Base-by-base conservation (phyloP, 768 basidiomycete genomes). In the Kwoniella sp. region DNA sequence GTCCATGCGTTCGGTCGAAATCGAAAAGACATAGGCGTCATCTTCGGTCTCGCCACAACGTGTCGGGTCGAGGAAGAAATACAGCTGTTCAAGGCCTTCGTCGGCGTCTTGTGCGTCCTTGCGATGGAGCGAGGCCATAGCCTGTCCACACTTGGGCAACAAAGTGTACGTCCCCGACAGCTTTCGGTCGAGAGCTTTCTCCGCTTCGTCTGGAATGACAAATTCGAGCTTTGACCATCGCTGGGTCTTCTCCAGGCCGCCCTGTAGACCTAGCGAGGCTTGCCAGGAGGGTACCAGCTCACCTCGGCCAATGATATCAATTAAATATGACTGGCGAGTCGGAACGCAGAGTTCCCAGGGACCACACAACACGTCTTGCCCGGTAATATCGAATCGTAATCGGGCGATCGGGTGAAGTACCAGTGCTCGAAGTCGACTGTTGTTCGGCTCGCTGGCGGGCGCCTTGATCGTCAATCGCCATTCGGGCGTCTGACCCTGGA, bases 11-110 rank as follows among this genome's bases (percentile, higher is more conserved):
- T 86, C 79, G 41, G 79, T 88, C 63, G 80, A 84, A 37, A 81
- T 85, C 0, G 90, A 87, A 69, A 96, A 90, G 14, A 88, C 85
- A 68, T 89, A 95, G 3, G 79, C 78, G 64, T 96, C 92, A 27
- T 88, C 81, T 2, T 79, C 79, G 28, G 84, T 79, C 48, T 84
- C 82, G 3, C 88, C 89, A 46, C 79, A 81, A 0, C 90, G 82
- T 28, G 86, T 84, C 12, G 91, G 89, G 67, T 95, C 89, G 49
- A 77, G 63, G 62, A 95, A 80, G 76, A 82, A 77, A 73, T 84
- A 89, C 10, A 95, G 68, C 0, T 85, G 81, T 0, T 85, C 84
- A 25, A 82, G 73, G 6, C 73, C 66, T 2, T 48, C 60, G n/a
- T 83, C 82, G n/a, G 76, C 78, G 0, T 70, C 48, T 9, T 73